These are phyloP conservation scores for Magnusiomyces suaveolens DNA, from an alignment of 1,139 yeast genomes.

Conservation along the genomic window DNA sequence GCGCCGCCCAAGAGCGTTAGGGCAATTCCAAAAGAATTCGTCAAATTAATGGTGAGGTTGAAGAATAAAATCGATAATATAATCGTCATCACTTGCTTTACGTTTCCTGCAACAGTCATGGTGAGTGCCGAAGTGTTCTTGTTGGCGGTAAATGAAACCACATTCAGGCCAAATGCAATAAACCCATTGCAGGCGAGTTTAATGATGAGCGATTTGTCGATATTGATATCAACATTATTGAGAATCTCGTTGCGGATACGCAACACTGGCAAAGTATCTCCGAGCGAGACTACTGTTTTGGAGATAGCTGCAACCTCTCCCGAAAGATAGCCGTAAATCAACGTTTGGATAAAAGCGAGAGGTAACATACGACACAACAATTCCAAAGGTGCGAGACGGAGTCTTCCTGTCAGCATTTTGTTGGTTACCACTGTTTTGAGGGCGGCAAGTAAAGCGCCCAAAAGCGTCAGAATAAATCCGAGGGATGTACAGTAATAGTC, in stretches of 20 bases:
- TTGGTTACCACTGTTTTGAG: constrained; percentile 24
- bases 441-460: constrained; percentile 24
- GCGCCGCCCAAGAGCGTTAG: constrained; percentile 24
- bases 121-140: constrained; percentile 24
- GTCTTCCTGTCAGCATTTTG: constrained; percentile 22
- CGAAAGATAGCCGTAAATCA: constrained; percentile 21
- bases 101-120: constrained; percentile 25
- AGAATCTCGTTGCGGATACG: too few relatives aligned
- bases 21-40: constrained; percentile 22
- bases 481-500: constrained; percentile 22
- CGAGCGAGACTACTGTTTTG: constrained; percentile 4
- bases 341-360: constrained; percentile 21
- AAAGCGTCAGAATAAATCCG: constrained; percentile 23
- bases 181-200: constrained; percentile 22
- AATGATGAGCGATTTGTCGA: constrained; percentile 16
- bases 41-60: constrained; percentile 19
- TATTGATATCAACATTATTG: constrained; percentile 11
- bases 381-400: constrained; percentile 22
- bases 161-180: constrained; percentile 23
- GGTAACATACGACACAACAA: constrained; percentile 25
- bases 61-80: constrained; percentile 23
- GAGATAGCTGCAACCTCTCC: constrained; percentile 20
- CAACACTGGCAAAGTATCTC: constrained; percentile 1
- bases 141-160: constrained; percentile 26
- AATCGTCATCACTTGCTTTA: constrained; percentile 24